phyloP scores from a whole-genome alignment of 192 early-diverging fungal genomes.

The Thamnidium elegans region DNA sequence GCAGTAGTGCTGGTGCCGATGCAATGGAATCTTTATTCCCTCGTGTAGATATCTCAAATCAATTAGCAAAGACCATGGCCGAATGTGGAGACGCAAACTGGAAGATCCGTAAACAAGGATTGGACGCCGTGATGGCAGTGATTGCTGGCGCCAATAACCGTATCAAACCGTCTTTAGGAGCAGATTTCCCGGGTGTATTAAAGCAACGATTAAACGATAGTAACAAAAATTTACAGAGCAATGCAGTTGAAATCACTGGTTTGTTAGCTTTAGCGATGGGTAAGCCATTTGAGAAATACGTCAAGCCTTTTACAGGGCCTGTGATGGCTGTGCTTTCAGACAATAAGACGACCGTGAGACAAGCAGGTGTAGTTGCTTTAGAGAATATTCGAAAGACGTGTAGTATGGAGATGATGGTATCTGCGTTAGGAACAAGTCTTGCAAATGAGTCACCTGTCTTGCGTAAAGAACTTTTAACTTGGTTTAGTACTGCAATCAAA shows the following conservation, averaged over 20 bases:
- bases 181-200: constrained; percentile 76
- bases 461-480: constrained; percentile 84
- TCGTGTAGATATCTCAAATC: constrained; percentile 72
- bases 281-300: constrained; percentile 77
- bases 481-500: constrained; percentile 68
- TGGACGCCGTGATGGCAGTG: constrained; percentile 78
- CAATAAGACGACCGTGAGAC: constrained; percentile 87
- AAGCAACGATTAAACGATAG: constrained; percentile 84
- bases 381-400: constrained; percentile 67
- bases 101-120: constrained; percentile 89
- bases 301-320: constrained; percentile 64
- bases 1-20: constrained; percentile 41
- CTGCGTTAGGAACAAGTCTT: constrained; percentile 63
- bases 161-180: constrained; percentile 73
- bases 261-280: constrained; percentile 79
- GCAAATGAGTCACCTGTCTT: constrained; percentile 80
- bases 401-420: constrained; percentile 67
- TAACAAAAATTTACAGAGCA: constrained; percentile 86
- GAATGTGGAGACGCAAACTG: constrained; percentile 82
- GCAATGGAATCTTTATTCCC: constrained; percentile 84
- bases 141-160: constrained; percentile 77
- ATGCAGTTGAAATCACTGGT: constrained; percentile 79
- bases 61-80: constrained; percentile 57
- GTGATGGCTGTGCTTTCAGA: constrained; percentile 79
- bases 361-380: constrained; percentile 69